Base-by-base conservation (phyloP, 202 grass and related monocot genomes). In the Musa balbisiana region DNA sequence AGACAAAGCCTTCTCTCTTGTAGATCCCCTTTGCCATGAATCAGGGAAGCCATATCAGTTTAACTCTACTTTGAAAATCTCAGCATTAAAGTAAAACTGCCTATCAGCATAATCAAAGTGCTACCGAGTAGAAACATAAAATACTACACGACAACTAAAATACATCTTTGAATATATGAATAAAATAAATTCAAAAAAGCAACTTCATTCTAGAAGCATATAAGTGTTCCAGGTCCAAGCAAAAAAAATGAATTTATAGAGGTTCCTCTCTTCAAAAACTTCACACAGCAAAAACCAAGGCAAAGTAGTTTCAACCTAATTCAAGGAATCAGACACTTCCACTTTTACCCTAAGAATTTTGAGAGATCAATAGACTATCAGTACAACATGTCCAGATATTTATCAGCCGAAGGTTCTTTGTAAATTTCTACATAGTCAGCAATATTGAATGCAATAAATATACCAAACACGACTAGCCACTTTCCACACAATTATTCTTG, bases 1-100 rank as follows among this genome's bases (percentile, higher is more conserved):
- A 49, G 69, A 69, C 80, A 94, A 82, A 2, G 95, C 78, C 5
- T 43, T 76, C 58, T 99, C 91, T 86, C 95, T 89, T 33, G 85
- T 90, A 49, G 89, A 88, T 20, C 88, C 91, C 79, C 95, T 97
- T 59, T 69, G 82, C 70, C 16, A 87, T 55, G 54, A 78, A 3
- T 11, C 49, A 63, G 64, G 26, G n/a, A 79, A 54, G 29, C 24
- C 62, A 22, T 63, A 16, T 26, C 1, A 50, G 10, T 50, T 11
- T n/a, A 4, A 16, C 62, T 27, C 68, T 63, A 52, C n/a, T 67
- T 43, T 8, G 4, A 43, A 43, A 27, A 43, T 13, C 63, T 65
- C 0, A 43, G 33, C 33, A 85, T 9, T 74, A 60, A 68, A 69
- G 23, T 54, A 43, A 6, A 43, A 43, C 33, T 43, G 33, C 33